Conservation (phyloP, 768 basidiomycete genomes). For the Lentinula sp. region DNA sequence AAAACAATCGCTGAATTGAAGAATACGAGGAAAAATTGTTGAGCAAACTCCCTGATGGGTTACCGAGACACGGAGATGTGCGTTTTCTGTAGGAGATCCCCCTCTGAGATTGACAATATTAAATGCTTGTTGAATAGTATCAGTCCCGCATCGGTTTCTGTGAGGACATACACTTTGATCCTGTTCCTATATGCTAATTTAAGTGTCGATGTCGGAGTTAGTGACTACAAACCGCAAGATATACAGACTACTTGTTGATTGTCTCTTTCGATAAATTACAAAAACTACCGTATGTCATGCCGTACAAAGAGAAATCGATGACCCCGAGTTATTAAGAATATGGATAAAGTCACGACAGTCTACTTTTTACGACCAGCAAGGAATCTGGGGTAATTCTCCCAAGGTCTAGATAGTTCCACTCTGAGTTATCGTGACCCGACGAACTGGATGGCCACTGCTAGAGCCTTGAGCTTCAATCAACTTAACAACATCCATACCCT, state of each 20-base stretch:
- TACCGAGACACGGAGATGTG: not conserved
- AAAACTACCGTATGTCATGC: not conserved
- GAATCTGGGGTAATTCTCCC: not conserved
- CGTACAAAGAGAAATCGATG: not conserved
- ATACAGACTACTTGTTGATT: not conserved
- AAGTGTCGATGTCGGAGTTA: not conserved
- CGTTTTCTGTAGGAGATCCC: not conserved
- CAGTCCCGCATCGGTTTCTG: not conserved
- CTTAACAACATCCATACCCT: slow-evolving; percentile 53
- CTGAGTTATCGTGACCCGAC: slow-evolving; percentile 44
- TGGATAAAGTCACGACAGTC: not conserved
- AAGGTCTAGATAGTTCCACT: slow-evolving; percentile 40
- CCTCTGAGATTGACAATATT: not conserved
- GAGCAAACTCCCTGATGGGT: not conserved
- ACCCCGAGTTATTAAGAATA: not conserved
- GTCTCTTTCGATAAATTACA: not conserved
- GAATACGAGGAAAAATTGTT: too few species aligned
- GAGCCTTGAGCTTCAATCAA: slow-evolving; percentile 34
- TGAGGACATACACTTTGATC: not conserved
- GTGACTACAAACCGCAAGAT: not conserved
- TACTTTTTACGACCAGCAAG: not conserved
- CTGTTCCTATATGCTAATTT: not conserved
- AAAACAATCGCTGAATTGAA: too few species aligned
- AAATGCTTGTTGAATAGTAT: not conserved
- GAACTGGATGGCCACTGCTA: slow-evolving; percentile 31